These are phyloP conservation scores for Pythium scleroteichum DNA, from an alignment of 352 stramenopile genomes.

Conservation along the genomic window DNA sequence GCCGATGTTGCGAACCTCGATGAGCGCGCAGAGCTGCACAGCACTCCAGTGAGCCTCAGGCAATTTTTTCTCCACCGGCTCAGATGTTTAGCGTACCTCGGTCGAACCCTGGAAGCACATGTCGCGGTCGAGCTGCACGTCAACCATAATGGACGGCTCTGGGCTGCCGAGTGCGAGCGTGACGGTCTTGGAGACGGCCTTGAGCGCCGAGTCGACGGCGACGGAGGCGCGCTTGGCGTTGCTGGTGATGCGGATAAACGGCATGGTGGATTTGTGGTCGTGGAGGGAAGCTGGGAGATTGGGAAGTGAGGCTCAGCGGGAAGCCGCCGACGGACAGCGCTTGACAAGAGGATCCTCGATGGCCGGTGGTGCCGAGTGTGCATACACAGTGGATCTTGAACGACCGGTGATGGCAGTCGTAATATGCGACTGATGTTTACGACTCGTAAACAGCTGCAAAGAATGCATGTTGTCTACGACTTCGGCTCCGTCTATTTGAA, in stretches of 20 bases:
- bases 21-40: conserved; percentile 37
- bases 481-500: no score
- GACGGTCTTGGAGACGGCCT: conserved; percentile 42
- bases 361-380: no score
- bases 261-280: conserved; percentile 27
- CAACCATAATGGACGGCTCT: conserved; percentile 40
- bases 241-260: conserved; percentile 41
- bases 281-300: neutral
- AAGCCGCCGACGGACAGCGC: no score
- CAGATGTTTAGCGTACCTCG: conserved; percentile 25
- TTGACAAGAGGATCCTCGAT: no score
- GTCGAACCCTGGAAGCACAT: conserved; percentile 41
- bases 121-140: conserved; percentile 41
- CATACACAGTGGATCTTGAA: no score
- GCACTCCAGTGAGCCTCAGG: neutral
- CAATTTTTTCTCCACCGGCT: neutral
- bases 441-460: no score
- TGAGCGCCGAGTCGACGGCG: conserved; percentile 30
- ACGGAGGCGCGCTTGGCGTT: conserved; percentile 42
- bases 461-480: no score
- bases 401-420: no score
- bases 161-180: conserved; percentile 37
- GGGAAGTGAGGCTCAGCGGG: neutral
- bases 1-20: conserved; percentile 39
- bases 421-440: no score